Evolutionary conservation across 2,329 filamentous ascomycete species (phyloP), one percentile per base, ranked within the genome.

Genomic region (Fonsecaea erecta): DNA sequence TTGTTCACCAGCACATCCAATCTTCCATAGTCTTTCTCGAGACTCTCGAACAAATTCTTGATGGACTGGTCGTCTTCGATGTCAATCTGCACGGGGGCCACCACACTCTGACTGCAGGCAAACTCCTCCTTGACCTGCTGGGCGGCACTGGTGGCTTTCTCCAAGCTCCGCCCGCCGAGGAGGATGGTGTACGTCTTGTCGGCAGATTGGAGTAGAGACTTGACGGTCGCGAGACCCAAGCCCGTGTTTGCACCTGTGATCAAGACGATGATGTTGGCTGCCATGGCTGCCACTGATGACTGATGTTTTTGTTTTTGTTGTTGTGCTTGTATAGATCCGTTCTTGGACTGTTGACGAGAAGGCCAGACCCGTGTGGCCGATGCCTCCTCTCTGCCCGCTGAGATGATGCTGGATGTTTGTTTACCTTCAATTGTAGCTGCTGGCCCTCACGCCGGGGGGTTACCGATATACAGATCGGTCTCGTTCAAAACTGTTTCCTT

Each of bases 201-300:
- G 0, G 73, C 32, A 0, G 86, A 85, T 11, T 75, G 68, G 52
- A 80, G 76, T 0, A 89, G 76, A 0, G 84, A 82, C 66, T 83
- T 86, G 56, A 88, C 81, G 7, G 79, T 81, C 68, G 89, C 82
- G 40, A 81, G 83, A 2, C 88, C 87, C 21, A 90, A 81, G 16
- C 86, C 86, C 0, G 82, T 87, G 70, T 87, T 88, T 65, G 79
- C 86, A 37, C 87, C 86, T 1, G 86, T 88, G 67, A 88, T 81
- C 51, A 88, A 74, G n/a, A 87, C 73, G 65, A 85, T 63, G 18
- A 54, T 28, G n/a, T 37, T 56, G n/a, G 58, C 32, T 7, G 56
- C 24, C 62, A 67, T 67, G 18, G 30, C 34, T 14, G 30, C 9
- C 26, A 14, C n/a, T 9, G n/a, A 37, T 3, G 34, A 26, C 26